Base-by-base conservation (phyloP, 2,329 filamentous ascomycete species). In the Juglanconis oblonga region DNA sequence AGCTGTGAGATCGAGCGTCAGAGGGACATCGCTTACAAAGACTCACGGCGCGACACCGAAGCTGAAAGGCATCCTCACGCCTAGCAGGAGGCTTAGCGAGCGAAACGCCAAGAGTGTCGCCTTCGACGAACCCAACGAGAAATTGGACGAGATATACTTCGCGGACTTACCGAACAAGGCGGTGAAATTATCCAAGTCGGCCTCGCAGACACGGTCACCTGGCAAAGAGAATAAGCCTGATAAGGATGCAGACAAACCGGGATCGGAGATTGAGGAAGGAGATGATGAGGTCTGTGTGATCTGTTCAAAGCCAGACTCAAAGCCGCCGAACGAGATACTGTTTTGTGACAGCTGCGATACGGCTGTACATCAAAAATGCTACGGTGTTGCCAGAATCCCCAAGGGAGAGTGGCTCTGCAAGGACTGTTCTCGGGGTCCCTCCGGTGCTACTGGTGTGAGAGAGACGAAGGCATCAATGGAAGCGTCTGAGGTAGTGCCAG, bases 301-400 rank as follows among this genome's bases (percentile, higher is more conserved):
- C 40, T 88, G 86, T 69, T 76, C 74, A 42, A 81, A 81, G 58
- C 80, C 82, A 0, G 79, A 87, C 62, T 87, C 84, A 0, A 75
- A 79, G 40, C 72, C 77, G 2, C 82, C 82, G 1, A 88, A 88
- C 67, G 78, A 86, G 67, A 88, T 88, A 38, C 74, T 88, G 8
- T 79, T 88, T 40, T 88, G 86, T 71, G 86, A 88, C 64, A 81
- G 79, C 56, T 88, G 86, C 73, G 83, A 88, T 68, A 78, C 80
- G 70, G 82, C 82, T 1, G 82, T 84, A 47, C 86, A 88, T 65
- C 84, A 87, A 67, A 76, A 81, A 65, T 88, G 86, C 69, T 86
- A 86, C 65, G 74, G 79, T 32, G 74, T 88, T 40, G 72, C 77
- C 0, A 77, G 79, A 47, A 81, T 88, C 40, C 86, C 86, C 1